phyloP scores from a whole-genome alignment of 768 basidiomycete species.

The Leccinum variicolor region DNA sequence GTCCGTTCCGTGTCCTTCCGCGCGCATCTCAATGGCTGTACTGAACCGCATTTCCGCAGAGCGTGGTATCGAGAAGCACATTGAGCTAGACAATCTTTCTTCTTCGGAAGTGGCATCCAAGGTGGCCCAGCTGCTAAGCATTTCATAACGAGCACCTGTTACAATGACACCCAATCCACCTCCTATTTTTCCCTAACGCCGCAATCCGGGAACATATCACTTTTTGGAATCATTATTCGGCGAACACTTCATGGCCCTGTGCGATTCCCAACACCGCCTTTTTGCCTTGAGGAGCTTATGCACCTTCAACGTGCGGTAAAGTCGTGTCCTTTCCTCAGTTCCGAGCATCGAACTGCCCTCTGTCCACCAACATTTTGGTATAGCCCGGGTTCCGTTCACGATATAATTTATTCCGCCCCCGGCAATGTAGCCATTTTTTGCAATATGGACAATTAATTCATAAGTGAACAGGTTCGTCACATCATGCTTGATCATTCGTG shows the following conservation, averaged over 20 bases:
- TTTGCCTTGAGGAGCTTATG: slow-evolving; percentile 21
- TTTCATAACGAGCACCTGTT: slow-evolving; percentile 17
- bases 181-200: background rate
- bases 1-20: slow-evolving; percentile 43
- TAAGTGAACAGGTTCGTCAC: background rate
- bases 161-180: slow-evolving; percentile 7
- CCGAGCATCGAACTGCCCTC: slow-evolving; percentile 2
- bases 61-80: slow-evolving; percentile 75
- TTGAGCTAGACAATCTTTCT: slow-evolving; percentile 75
- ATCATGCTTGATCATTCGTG: background rate
- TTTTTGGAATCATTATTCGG: background rate
- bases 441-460: background rate
- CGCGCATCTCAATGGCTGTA: slow-evolving; percentile 10
- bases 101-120: slow-evolving; percentile 68
- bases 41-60: slow-evolving; percentile 43
- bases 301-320: slow-evolving; percentile 11
- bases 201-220: background rate
- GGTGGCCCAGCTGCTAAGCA: slow-evolving; percentile 57
- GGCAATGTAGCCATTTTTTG: background rate
- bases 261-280: slow-evolving; percentile 11
- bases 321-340: slow-evolving; percentile 16
- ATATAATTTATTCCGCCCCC: background rate
- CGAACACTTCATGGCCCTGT: background rate
- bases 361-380: background rate
- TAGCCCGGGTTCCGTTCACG: background rate